Percentiles rank a stretch among this genome's conserved stretches.
phyloP scores from a whole-genome alignment of 331 rosid genomes.

The Spiraea crenata region DNA sequence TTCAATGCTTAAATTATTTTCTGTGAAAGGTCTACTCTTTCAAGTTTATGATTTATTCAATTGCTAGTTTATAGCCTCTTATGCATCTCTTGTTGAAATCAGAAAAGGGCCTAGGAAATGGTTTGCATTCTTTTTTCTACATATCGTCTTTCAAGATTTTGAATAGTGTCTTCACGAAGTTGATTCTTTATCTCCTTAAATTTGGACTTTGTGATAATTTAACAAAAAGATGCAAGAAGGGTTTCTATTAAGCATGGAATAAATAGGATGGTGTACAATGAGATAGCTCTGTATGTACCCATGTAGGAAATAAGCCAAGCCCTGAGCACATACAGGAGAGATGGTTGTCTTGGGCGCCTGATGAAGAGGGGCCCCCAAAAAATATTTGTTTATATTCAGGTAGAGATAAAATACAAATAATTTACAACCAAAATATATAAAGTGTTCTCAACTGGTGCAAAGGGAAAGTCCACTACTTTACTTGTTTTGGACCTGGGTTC shows the following conservation, averaged over 20 bases:
- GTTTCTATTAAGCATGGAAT: background rate
- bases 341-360: too few species aligned
- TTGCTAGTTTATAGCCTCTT: background rate
- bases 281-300: too few species aligned
- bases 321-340: too few species aligned
- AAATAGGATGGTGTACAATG: too few species aligned
- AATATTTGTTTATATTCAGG: too few species aligned
- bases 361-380: too few species aligned
- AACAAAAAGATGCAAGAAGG: background rate
- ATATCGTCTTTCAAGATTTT: background rate
- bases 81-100: background rate
- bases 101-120: background rate
- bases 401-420: too few species aligned
- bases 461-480: too few species aligned
- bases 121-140: background rate
- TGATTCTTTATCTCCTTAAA: background rate
- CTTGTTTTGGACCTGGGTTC: too few species aligned
- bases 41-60: background rate
- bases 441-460: too few species aligned
- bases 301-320: too few species aligned
- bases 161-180: background rate
- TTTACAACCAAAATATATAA: too few species aligned
- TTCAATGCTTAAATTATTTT: slow-evolving; percentile 1
- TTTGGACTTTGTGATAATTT: background rate
- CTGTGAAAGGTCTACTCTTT: background rate